Evolutionary conservation across 106 monocot genomes (phyloP).

Genomic region (Apostasia shenzhenica): DNA sequence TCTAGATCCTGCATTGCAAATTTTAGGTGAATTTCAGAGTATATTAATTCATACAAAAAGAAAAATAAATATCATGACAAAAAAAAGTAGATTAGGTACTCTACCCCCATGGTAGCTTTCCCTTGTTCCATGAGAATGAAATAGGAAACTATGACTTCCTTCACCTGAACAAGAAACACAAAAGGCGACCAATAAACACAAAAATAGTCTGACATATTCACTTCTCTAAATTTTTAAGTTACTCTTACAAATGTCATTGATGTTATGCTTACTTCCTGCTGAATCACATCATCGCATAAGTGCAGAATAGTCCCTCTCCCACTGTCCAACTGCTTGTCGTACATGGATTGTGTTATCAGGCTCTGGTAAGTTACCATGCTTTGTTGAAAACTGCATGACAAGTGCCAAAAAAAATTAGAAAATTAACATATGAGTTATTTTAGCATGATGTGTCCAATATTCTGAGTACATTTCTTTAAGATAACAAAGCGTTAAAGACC

Average conservation of each 20-base stretch:
- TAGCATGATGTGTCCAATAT: too few relatives aligned
- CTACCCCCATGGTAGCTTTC: conserved; percentile 69
- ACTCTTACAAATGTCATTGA: background rate
- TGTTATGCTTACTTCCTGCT: conserved; percentile 73
- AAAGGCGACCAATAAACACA: background rate
- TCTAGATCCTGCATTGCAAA: conserved; percentile 70
- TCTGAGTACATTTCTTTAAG: too few relatives aligned
- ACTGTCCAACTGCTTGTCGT: conserved; percentile 95
- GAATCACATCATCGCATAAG: conserved; percentile 94
- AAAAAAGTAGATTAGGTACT: background rate
- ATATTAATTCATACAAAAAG: background rate
- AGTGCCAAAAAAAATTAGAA: background rate
- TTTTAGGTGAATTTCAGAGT: background rate
- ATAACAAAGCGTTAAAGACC: too few relatives aligned
- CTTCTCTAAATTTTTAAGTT: background rate
- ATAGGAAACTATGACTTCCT: conserved; percentile 88
- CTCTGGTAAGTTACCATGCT: conserved; percentile 88
- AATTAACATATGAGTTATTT: too few relatives aligned
- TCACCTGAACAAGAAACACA: conserved; percentile 48
- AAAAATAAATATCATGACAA: background rate
- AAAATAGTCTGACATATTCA: background rate
- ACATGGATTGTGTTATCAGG: conserved; percentile 91
- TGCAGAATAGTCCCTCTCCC: conserved; percentile 92
- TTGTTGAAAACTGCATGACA: conserved; percentile 63
- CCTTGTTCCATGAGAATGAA: conserved; percentile 94